phyloP scores from a whole-genome alignment of 1,284 basidiomycete species.

The Tilletia walkeri region DNA sequence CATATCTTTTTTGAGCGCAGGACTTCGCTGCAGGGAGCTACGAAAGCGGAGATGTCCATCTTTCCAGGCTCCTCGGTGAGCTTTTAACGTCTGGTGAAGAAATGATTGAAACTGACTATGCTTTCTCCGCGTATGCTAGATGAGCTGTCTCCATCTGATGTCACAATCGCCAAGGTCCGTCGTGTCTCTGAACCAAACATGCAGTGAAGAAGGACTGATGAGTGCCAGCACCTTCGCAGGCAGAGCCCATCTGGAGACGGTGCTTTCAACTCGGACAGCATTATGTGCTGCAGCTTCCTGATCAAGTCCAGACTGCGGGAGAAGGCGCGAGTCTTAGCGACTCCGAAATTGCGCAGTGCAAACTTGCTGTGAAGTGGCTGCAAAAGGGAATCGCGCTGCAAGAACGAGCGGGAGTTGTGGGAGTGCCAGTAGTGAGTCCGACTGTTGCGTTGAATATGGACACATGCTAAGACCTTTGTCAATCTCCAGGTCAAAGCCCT shows the following conservation, averaged over 20 bases:
- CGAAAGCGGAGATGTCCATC: not conserved
- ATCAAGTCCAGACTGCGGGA: not conserved
- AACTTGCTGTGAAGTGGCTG: constrained; percentile 3
- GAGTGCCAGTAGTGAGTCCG: not conserved
- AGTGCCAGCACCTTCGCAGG: not conserved
- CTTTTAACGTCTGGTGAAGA: too few species aligned
- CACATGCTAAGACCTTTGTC: not conserved
- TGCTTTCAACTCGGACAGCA: constrained; percentile 10
- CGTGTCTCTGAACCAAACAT: too few species aligned
- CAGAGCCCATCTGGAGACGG: constrained; percentile 11
- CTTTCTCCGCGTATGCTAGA: not conserved
- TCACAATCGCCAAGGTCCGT: constrained; percentile 5
- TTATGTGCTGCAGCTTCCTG: not conserved
- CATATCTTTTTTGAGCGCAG: not conserved
- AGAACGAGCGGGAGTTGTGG: not conserved
- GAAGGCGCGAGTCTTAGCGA: not conserved
- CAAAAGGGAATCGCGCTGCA: constrained; percentile 15
- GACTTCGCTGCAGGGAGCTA: not conserved
- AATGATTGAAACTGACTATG: too few species aligned
- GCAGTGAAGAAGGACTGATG: too few species aligned
- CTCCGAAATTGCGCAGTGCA: not conserved
- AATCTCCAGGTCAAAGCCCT: not conserved
- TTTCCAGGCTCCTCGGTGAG: too few species aligned
- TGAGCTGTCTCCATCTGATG: not conserved
- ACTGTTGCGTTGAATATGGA: too few species aligned